Evolutionary conservation across 1,139 yeast species (phyloP).

Genomic region (Pneumocystis sp.): DNA sequence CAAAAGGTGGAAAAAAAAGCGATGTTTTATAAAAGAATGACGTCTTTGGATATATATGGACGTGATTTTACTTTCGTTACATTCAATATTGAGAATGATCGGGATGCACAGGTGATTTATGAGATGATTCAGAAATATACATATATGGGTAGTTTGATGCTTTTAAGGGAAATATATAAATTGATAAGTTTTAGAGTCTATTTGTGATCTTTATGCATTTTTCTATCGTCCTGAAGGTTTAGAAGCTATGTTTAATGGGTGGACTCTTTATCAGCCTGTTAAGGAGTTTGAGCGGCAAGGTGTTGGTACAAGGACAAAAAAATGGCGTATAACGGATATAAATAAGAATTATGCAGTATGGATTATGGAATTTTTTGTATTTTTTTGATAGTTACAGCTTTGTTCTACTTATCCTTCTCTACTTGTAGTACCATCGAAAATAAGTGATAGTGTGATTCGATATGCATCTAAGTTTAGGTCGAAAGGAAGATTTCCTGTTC

Average conservation of each 20-base stretch:
- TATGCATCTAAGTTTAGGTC: constrained; percentile 81
- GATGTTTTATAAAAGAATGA: constrained; percentile 28
- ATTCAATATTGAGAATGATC: constrained; percentile 50
- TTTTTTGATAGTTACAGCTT: constrained; percentile 21
- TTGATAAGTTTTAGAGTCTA: constrained; percentile 31
- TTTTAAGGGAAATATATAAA: constrained; percentile 24
- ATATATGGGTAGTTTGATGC: constrained; percentile 26
- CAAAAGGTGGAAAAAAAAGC: constrained; percentile 45
- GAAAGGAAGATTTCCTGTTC: constrained; percentile 67
- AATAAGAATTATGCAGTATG: constrained; percentile 41
- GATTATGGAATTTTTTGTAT: neutral
- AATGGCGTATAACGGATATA: constrained; percentile 58
- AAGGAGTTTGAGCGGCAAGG: constrained; percentile 51
- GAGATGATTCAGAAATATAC: constrained; percentile 56
- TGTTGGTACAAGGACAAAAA: constrained; percentile 19
- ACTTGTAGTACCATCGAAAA: constrained; percentile 53
- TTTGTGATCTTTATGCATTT: constrained; percentile 39
- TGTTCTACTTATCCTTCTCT: constrained; percentile 63
- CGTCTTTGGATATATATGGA: constrained; percentile 56
- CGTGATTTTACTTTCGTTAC: constrained; percentile 79
- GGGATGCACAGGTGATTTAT: constrained; percentile 53
- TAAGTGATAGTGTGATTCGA: constrained; percentile 66
- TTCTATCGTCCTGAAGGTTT: constrained; percentile 45
- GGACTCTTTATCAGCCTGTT: constrained; percentile 53
- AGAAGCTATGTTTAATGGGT: constrained; percentile 44